Base-by-base conservation (phyloP, 306 rosid genomes). In the Carpinus viminea region DNA sequence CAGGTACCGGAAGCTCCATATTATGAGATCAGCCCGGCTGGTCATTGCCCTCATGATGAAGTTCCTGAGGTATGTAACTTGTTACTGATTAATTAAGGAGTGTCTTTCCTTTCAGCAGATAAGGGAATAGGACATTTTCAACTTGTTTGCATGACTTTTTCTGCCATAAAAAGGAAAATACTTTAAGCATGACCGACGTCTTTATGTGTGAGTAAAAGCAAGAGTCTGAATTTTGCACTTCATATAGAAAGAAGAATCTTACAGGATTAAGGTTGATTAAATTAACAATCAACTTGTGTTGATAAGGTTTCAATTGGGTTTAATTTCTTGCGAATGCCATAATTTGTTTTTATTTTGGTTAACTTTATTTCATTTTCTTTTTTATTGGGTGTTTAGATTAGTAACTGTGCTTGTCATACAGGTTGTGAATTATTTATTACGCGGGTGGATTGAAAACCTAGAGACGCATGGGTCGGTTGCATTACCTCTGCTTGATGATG, bases 21-120 rank as follows among this genome's bases (percentile, higher is more conserved):
- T 75, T 92, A 95, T 78, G 90, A 95, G 82, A 92, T 95, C 70
- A 95, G 97, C 87, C 94, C 98, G 2, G 97, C 97, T 9, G 98
- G 98, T 68, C 98, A 94, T 81, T 94, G 98, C 83, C 98, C 98
- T 75, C 98, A 94, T 72, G 97, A 94, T 85, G 98, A 94, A 89
- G 97, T 91, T 72, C 97, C 98, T n/a, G 98, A 92, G 95, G 98
- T 91, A 88, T 75, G 80, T 57, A 60, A 20, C 76, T 64, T 64
- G 16, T 72, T 51, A 13, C 77, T 62, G 12, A 54, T 43, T 68
- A 55, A 21, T 17, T 57, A 74, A 47, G 17, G 8, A 45, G 69
- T 13, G 11, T 24, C 5, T 66, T 57, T 56, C 65, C 26, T 43
- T 24, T 64, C 8, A 41, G 45, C 45, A 6, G 8, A 41, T 41